phyloP scores from a whole-genome alignment of 2,329 filamentous ascomycete genomes.

The Exserohilum rostratum region DNA sequence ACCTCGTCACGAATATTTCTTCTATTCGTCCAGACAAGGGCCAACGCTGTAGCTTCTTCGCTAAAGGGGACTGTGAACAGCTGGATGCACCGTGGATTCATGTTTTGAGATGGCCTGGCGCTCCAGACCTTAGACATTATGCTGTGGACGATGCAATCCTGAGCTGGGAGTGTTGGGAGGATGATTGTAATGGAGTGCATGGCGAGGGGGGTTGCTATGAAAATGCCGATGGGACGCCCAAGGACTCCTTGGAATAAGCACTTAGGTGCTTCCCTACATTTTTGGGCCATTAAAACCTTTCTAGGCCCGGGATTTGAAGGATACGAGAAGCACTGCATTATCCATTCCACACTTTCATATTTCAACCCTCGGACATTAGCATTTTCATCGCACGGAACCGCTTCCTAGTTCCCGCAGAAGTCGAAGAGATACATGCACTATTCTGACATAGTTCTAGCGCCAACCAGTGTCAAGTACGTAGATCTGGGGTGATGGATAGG shows the following conservation, averaged over 20 bases:
- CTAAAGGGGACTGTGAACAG: neutral
- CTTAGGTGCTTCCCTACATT: too few relatives aligned
- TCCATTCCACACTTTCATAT: too few relatives aligned
- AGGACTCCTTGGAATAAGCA: neutral
- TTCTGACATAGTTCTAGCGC: neutral
- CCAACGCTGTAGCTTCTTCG: neutral
- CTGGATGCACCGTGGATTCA: neutral
- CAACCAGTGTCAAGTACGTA: neutral
- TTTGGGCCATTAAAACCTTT: too few relatives aligned
- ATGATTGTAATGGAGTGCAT: neutral
- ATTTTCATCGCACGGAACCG: constrained; percentile 8
- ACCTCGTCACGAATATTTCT: neutral
- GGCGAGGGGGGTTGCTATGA: neutral
- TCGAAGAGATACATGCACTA: neutral
- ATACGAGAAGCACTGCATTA: too few relatives aligned
- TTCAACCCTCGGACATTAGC: too few relatives aligned
- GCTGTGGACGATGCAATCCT: neutral
- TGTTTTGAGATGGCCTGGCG: neutral
- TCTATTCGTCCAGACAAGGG: neutral
- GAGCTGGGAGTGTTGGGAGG: neutral
- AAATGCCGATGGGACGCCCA: neutral
- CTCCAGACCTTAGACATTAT: neutral
- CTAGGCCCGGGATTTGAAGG: too few relatives aligned
- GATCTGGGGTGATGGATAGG: neutral
- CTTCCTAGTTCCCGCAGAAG: constrained; percentile 12